Base-by-base conservation (phyloP, 2,329 filamentous ascomycete species). In the Ceratocystis cubensis region DNA sequence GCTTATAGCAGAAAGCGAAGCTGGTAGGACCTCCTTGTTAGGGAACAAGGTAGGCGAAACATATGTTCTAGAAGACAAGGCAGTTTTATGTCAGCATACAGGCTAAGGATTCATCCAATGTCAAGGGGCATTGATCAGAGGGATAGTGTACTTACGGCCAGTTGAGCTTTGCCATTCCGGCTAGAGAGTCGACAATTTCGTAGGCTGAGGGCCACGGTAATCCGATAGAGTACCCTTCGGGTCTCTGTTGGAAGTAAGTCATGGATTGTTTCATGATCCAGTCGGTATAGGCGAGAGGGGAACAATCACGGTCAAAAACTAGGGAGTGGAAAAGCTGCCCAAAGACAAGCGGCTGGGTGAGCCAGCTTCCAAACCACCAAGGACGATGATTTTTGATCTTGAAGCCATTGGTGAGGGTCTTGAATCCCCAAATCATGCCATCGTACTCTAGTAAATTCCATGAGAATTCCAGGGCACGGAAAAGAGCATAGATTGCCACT, bases 11-110 rank as follows among this genome's bases (percentile, higher is more conserved):
- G 80, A 74, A n/a, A 96, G 81, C 2, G 85, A 79, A 2, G 82
- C 73, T 0, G 88, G 84, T 0, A 95, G 83, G 1, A 83, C 84
- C 61, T 81, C 81, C 71, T 85, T 84, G 69, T 80, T 80, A 0
- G 92, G 92, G 75, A 95, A 96, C 67, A 96, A 82, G 50, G 91
- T 93, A 0, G 93, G 93, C 0, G 90, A 93, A 63, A 88, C 81
- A 74, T 91, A 96, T 0, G 87, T 79, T 45, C 88, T 89, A 69
- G 33, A 53, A 28, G 67, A 72, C 30, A 68, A 6, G 20, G 3
- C 48, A 28, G 68, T 69, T 28, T 33, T 5, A 41, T 41, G 50
- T 65, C 20, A 61, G 53, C 15, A 61, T 57, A 17, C 28, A 56
- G 28, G 8, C 28, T 73, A 69, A 72, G 20, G 46, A 22, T n/a